Conservation (phyloP, 1,284 basidiomycete genomes). For the Rhodotorula sp. region DNA sequence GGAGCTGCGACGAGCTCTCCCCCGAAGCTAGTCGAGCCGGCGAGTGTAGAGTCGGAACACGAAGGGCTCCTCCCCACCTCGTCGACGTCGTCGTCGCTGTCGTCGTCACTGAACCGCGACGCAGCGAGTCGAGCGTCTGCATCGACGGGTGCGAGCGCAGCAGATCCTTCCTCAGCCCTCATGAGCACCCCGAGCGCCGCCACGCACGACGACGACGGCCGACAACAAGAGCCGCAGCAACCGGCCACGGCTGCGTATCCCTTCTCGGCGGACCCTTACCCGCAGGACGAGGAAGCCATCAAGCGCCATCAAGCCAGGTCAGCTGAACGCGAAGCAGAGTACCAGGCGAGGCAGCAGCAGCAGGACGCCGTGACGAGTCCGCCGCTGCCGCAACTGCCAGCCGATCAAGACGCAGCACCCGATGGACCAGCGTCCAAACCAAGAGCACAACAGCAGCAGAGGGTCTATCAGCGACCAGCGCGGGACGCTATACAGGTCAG, state of each 20-base stretch:
- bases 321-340: not conserved
- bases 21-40: too few relatives aligned
- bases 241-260: constrained; percentile 11
- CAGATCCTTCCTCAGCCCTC: not conserved
- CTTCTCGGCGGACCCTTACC: constrained; percentile 23
- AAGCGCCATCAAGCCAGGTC: not conserved
- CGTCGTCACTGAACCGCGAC: not conserved
- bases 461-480: constrained; percentile 9
- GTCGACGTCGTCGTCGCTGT: not conserved
- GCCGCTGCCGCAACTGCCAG: constrained; percentile 3
- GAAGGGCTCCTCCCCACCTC: not conserved
- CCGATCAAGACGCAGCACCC: not conserved
- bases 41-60: too few relatives aligned
- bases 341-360: not conserved
- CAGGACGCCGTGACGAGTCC: constrained; percentile 9
- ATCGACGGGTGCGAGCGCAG: not conserved
- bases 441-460: not conserved
- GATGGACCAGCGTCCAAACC: too few relatives aligned
- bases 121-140: too few relatives aligned
- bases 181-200: not conserved
- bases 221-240: constrained; percentile 1
- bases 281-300: constrained; percentile 8
- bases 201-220: not conserved
- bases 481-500: constrained; percentile 29
- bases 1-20: not conserved